Base-by-base conservation (phyloP, 805 yeast genomes). In the Ogataea chonburiensis region DNA sequence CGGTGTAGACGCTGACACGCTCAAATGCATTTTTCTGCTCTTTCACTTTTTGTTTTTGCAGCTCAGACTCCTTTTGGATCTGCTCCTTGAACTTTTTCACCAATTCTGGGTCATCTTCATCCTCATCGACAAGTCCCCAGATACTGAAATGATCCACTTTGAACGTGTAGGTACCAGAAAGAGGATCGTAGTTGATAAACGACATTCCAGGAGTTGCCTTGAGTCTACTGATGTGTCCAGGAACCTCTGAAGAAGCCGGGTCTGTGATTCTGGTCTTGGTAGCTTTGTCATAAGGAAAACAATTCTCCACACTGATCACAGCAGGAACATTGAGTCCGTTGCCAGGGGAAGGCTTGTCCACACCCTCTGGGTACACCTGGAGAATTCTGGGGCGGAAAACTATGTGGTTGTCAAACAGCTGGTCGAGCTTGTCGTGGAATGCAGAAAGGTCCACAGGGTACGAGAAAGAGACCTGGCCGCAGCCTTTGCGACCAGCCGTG, bases 141-240 rank as follows among this genome's bases (percentile, higher is more conserved):
- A 85, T 76, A 64, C 96, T 87, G 53, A 93, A 93, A 64, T 93
- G 98, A 48, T 83, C 79, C 7, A 89, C 96, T 49, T 70, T 75
- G 61, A 86, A 88, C 1, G 81, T 78, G 87, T 89, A 88, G 4
- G 74, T 61, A 22, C 86, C 86, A 5, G 77, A 74, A 18, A 79
- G 68, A 3, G 88, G 87, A 50, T 84, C 88, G 54, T 81, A 88
- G 4, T 88, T 81, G 10, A 89, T 67, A 55, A 84, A 87, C 43
- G 80, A 79, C 80, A 82, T 86, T 5, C 89, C 95, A 21, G 67
- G 70, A 46, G 70, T 61, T 31, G 64, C 68, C 43, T 75, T 74
- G 32, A 82, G 64, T 34, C 65, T 66, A 31, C 67, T 68, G 17
- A 80, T 69, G 50, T 73, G 73, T 16, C 67, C 58, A 50, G 70